phyloP scores from a whole-genome alignment of 495 filamentous ascomycete genomes.

The Hyaloscypha finlandica region DNA sequence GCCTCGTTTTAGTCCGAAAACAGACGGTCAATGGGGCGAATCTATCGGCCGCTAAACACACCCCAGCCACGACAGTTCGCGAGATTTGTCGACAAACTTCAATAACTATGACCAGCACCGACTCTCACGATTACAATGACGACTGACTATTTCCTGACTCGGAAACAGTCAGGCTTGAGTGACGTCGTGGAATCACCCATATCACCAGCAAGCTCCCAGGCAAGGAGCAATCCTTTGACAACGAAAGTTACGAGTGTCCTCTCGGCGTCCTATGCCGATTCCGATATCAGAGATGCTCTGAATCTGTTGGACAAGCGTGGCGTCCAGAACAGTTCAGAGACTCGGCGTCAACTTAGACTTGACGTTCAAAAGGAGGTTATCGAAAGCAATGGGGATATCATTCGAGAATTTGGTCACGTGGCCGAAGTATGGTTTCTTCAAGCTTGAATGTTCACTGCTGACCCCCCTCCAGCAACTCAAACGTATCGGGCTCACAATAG shows the following conservation, averaged over 20 bases:
- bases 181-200: conserved; percentile 27
- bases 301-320: conserved; percentile 71
- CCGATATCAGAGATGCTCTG: conserved; percentile 87
- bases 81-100: not conserved
- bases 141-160: conserved; percentile 32
- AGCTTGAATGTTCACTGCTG: conserved; percentile 23
- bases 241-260: conserved; percentile 79
- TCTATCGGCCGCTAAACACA: not conserved
- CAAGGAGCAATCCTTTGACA: conserved; percentile 59
- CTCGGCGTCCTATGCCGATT: conserved; percentile 89
- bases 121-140: conserved; percentile 21
- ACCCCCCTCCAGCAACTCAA: conserved; percentile 68
- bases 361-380: conserved; percentile 93
- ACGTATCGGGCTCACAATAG: conserved; percentile 78
- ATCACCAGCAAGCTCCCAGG: conserved; percentile 27
- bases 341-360: conserved; percentile 74
- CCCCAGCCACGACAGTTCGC: not conserved
- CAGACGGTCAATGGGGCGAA: not conserved
- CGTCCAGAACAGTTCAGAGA: conserved; percentile 75
- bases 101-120: not conserved
- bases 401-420: conserved; percentile 87
- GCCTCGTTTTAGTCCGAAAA: conserved; percentile 1
- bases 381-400: conserved; percentile 88
- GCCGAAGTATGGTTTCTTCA: conserved; percentile 63
- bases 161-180: conserved; percentile 30